A percentile compares a stretch with the other conserved stretches of the same genome.
Conservation (phyloP, 2,329 filamentous ascomycete species). For the Parastagonospora nodorum region DNA sequence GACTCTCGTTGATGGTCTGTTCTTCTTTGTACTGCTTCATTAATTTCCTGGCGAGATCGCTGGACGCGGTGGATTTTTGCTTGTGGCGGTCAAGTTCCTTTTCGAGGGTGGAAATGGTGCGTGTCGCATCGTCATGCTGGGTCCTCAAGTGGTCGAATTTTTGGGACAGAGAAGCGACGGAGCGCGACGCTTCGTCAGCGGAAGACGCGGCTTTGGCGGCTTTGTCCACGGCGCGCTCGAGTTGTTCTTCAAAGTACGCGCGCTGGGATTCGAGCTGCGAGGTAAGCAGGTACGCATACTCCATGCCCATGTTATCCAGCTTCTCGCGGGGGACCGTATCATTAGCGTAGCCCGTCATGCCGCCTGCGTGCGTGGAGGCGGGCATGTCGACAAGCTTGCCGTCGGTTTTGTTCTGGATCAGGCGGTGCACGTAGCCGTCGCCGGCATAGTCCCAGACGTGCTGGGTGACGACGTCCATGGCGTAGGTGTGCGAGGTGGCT, state of each 20-base stretch:
- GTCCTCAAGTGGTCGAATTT: conserved; percentile 60
- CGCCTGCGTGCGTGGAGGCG: conserved; percentile 46
- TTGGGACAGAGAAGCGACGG: conserved; percentile 56
- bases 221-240: conserved; percentile 88
- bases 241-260: conserved; percentile 90
- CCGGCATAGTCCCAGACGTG: conserved; percentile 98
- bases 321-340: conserved; percentile 76
- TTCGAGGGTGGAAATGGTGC: conserved; percentile 71
- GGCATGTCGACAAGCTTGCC: conserved; percentile 93
- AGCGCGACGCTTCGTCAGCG: conserved; percentile 64
- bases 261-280: conserved; percentile 92
- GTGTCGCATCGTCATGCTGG: conserved; percentile 56
- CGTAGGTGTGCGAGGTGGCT: conserved; percentile 85
- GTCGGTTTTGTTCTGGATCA: conserved; percentile 92
- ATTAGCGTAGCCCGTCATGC: conserved; percentile 55
- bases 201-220: conserved; percentile 72
- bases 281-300: conserved; percentile 92
- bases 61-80: conserved; percentile 69
- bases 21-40: conserved; percentile 82
- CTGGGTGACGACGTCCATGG: conserved; percentile 90
- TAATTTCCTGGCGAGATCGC: conserved; percentile 75
- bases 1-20: conserved; percentile 78
- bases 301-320: conserved; percentile 79
- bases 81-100: conserved; percentile 65
- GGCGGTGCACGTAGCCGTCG: conserved; percentile 92